Base-by-base conservation (phyloP, 2,329 filamentous ascomycete species). In the Verticillium albo-atrum region DNA sequence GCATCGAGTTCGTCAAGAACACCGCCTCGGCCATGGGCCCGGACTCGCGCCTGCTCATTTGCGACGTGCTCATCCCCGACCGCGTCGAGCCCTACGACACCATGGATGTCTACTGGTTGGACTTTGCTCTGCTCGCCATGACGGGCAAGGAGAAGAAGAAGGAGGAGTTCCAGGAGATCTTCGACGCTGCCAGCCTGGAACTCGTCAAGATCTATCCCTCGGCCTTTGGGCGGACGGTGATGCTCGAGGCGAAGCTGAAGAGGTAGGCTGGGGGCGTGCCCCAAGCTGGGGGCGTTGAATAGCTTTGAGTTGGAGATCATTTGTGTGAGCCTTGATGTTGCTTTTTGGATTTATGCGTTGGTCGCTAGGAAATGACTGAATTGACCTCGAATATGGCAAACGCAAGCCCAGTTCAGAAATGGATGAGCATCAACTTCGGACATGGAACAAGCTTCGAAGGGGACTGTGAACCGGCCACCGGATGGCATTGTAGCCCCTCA, bases 91-190 rank as follows among this genome's bases (percentile, higher is more conserved):
- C 64, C 23, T 67, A 69, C 50, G 72, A 72, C 32, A 64, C 67
- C 0, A 68, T 68, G 3, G 67, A 69, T 2, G 68, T 72, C 3
- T 32, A 34, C n/a, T 53, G 51, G 51, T 58, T 72, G 15, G 70
- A 72, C 57, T 68, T 71, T 35, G 68, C 66, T 10, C 69, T 72
- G 15, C 72, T 74, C 68, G 68, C 68, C 10, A 73, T 73, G 65
- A 70, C 67, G 1, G 70, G 71, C n/a, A 73, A 73, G 50, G 70
- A 72, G 51, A 65, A 68, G 4, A 74, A 68, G 0, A 66, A 68
- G 6, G 59, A 59, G 6, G 69, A 68, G 6, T 72, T 72, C 53
- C 35, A 60, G 12, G 67, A 65, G 34, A 65, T 73, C 59, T 62
- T 73, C 42, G 65, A 69, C 1, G 67, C 64, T 3, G 66, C 69